phyloP scores from a whole-genome alignment of 441 rosid species.

The Adansonia madagascariensis region DNA sequence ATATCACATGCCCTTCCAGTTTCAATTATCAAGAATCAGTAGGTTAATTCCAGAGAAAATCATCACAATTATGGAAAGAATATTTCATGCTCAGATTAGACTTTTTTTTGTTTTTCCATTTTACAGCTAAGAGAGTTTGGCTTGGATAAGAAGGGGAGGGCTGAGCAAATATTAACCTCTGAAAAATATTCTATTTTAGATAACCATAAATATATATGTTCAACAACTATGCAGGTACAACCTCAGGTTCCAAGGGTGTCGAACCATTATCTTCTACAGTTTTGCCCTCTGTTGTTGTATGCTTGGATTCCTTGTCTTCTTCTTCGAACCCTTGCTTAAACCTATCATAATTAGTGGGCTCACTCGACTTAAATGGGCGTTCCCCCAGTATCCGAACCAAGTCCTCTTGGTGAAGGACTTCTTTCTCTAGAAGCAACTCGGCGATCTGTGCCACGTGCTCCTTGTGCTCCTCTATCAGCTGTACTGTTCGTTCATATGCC shows the following conservation, averaged over 20 bases:
- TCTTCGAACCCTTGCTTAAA: constrained; percentile 60
- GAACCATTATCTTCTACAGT: constrained; percentile 40
- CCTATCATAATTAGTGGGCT: constrained; percentile 61
- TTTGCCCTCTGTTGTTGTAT: constrained; percentile 28
- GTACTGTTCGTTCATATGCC: constrained; percentile 52
- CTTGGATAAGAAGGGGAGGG: not conserved
- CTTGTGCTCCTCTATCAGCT: constrained; percentile 61
- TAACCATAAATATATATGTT: constrained; percentile 3
- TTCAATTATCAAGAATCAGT: not conserved
- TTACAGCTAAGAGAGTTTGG: constrained; percentile 16
- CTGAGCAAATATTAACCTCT: not conserved
- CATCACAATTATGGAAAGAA: not conserved
- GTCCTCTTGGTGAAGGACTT: constrained; percentile 68
- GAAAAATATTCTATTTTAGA: not conserved
- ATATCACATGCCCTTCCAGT: too few species aligned
- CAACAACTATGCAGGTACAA: constrained; percentile 29
- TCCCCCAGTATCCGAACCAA: constrained; percentile 55
- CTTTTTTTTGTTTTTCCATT: not conserved
- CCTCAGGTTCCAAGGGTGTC: constrained; percentile 44
- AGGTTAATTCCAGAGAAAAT: not conserved
- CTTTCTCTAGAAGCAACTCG: constrained; percentile 63
- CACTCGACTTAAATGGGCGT: constrained; percentile 55
- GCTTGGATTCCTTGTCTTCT: constrained; percentile 34
- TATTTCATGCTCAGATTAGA: not conserved
- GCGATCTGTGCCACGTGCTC: constrained; percentile 61